Percentiles rank a stretch among this genome's conserved stretches.
phyloP scores from a whole-genome alignment of 2,329 filamentous ascomycete species.

The Malbranchea zuffiana region DNA sequence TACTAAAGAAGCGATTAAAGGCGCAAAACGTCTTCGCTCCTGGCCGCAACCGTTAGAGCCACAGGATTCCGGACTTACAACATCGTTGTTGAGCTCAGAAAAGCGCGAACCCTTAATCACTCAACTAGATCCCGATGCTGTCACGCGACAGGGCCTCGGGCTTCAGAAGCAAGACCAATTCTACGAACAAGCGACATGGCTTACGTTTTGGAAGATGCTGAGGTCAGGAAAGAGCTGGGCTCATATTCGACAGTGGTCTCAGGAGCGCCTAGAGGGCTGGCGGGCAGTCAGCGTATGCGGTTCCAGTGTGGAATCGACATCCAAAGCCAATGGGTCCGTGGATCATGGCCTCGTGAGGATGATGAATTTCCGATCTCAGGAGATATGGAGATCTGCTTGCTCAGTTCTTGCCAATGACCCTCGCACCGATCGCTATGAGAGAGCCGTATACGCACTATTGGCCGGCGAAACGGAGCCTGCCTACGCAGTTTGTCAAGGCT shows the following conservation, averaged over 20 bases:
- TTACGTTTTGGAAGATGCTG: conserved; percentile 87
- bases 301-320: conserved; percentile 25
- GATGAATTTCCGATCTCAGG: conserved; percentile 32
- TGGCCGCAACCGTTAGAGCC: conserved; percentile 56
- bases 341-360: conserved; percentile 32
- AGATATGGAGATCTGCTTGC: conserved; percentile 30
- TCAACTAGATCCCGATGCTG: conserved; percentile 83
- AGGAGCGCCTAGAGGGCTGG: conserved; percentile 79
- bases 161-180: conserved; percentile 75
- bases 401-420: conserved; percentile 47
- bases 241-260: conserved; percentile 74
- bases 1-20: conserved; percentile 80
- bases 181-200: conserved; percentile 84
- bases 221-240: conserved; percentile 66
- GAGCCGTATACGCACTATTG: conserved; percentile 82
- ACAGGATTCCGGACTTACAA: conserved; percentile 45
- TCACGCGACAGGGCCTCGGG: conserved; percentile 63
- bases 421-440: conserved; percentile 65
- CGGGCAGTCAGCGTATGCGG: conserved; percentile 72
- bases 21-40: conserved; percentile 67
- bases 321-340: conserved; percentile 21
- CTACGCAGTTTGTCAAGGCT: conserved; percentile 61
- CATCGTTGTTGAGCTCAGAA: conserved; percentile 47
- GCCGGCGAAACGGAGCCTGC: conserved; percentile 72
- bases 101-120: conserved; percentile 60